Base-by-base conservation (phyloP, 345 rosid genomes). In the Theobroma cacao region DNA sequence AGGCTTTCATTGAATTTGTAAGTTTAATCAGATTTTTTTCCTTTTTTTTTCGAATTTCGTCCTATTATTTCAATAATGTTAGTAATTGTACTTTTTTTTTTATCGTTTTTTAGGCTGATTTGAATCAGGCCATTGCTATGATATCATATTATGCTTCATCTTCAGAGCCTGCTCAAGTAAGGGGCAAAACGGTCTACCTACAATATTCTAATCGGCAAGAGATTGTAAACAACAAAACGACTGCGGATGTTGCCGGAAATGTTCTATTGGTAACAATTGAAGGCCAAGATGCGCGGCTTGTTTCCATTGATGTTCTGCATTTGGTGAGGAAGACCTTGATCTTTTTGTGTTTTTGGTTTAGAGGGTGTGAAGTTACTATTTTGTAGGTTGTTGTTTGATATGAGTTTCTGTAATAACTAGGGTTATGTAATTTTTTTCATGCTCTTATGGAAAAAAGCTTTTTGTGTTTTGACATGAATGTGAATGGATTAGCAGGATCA, bases 401-500 rank as follows among this genome's bases (percentile, higher is more conserved):
- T 88, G 84, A 84, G 61, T 77, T 87, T 85, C 78, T 85, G 88
- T 88, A 79, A 77, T 78, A 30, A 31, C 43, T 88, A 89, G 98
- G 99, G 74, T 93, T 86, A 85, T 83, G 91, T 85, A 56, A 61
- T n/a, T 71, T 18, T 85, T 90, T 90, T 87, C 89, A 66, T 87
- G 90, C 87, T 87, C 83, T 88, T 52, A 34, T 17, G 43, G 40
- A 15, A 82, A 85, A 81, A 84, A 85, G 82, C 86, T 85, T 89
- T 60, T 85, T 77, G 77, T 68, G 75, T 33, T 90, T 96, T 94
- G 95, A 97, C 98, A 79, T 89, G 92, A 88, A 85, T 91, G 93
- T 90, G 87, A 92, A 97, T 94, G 98, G 89, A 97, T 96, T 92
- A 89, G 94, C 98, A 93, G 99, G 99, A 90, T 92, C 86, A 85